These are phyloP conservation scores for Solanum clarkiae DNA, from an alignment of 257 asterid species.

Conservation along the genomic window DNA sequence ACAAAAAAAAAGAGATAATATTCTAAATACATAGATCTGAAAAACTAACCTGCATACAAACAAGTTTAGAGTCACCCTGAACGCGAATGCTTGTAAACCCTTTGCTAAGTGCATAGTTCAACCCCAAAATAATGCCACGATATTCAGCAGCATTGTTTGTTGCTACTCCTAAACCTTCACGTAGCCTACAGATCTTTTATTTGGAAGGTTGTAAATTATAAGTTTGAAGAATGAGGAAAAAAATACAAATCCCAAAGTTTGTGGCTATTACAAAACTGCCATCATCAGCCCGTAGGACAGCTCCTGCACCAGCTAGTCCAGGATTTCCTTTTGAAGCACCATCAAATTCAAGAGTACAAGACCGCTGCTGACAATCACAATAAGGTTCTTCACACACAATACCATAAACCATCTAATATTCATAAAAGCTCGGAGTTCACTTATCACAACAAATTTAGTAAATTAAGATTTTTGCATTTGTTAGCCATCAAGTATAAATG, in stretches of 20 bases:
- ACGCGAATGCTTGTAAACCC: conserved; percentile 14
- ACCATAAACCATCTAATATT: not conserved
- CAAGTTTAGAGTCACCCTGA: conserved; percentile 19
- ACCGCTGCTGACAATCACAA: conserved; percentile 6
- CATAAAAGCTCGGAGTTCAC: not conserved
- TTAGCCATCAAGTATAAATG: not conserved
- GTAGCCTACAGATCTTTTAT: conserved; percentile 7
- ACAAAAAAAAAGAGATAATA: not conserved
- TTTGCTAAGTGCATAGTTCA: conserved; percentile 7
- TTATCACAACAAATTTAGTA: not conserved
- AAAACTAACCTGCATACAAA: conserved; percentile 15
- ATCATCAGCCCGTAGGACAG: conserved; percentile 32
- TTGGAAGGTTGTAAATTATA: not conserved
- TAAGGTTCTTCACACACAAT: not conserved
- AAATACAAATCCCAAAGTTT: not conserved
- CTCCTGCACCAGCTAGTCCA: conserved; percentile 49
- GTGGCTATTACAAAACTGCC: conserved; percentile 22
- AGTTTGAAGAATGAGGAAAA: not conserved
- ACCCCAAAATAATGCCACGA: conserved; percentile 12
- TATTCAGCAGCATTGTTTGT: conserved; percentile 17
- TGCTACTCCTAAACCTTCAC: conserved; percentile 14
- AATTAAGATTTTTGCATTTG: not conserved
- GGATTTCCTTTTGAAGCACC: conserved; percentile 52
- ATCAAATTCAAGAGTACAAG: conserved; percentile 35
- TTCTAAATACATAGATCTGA: not conserved